Evolutionary conservation across 192 early-diverging fungal species (phyloP), one percentile per base, ranked within the genome.

Genomic region (Backusella westeae): DNA sequence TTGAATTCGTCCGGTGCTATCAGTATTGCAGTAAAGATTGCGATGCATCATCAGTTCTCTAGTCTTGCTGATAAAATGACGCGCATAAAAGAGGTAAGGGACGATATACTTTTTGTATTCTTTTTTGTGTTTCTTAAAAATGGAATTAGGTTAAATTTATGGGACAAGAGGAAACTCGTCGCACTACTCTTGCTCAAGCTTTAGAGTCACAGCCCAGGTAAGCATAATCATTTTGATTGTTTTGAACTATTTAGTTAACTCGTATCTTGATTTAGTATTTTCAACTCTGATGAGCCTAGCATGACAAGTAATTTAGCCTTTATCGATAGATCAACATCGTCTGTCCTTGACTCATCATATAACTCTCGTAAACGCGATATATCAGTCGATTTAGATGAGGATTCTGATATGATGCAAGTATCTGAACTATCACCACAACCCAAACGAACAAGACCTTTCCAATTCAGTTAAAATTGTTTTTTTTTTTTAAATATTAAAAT

Each of bases 1-100:
- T 83, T 97, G 19, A 82, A 83, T 49, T 80, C 83, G 23, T 69
- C 91, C n/a, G 76, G 78, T 44, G 92, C 95, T 0, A 83, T 99
- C 75, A 94, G 97, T 59, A 90, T 88, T 0, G 96, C 94, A 3
- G 86, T 98, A 66, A 93, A 94, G 79, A 90, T 98, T 79, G 96
- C 97, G 0, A 80, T 90, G 7, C 80, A 85, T 75, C 81, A 92
- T 75, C 86, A 89, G 68, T 84, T 89, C 49, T 82, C 90, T 4
- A 82, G 76, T 12, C 81, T 98, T 46, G 96, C 94, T 36, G 95
- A 98, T 69, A 87, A 92, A 21, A 90, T 99, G 73, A 88, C 83
- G 21, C 68, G 53, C 19, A 65, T 83, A 19, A 83, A 80, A 59
- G 82, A 83, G 63, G 67, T 71, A 63, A 73, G 63, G 12, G 21